Percentiles rank a stretch among this genome's conserved stretches.
These are phyloP conservation scores for Fusarium penzigii DNA, from an alignment of 2,329 filamentous ascomycete genomes.

Conservation along the genomic window DNA sequence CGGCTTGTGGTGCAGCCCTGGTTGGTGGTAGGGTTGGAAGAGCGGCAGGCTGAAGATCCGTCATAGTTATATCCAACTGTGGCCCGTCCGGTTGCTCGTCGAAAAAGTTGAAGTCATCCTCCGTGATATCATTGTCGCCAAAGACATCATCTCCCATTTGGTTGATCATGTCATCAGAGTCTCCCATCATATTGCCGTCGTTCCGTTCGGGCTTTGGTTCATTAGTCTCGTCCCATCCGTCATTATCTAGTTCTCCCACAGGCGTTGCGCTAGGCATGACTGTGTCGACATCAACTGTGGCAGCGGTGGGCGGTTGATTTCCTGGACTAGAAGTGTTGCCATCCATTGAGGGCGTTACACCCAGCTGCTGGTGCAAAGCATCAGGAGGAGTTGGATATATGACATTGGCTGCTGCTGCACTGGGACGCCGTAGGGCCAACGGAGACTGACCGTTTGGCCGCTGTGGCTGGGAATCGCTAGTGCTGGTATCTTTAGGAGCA, in stretches of 20 bases:
- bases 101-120: constrained; percentile 84
- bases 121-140: constrained; percentile 73
- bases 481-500: constrained; percentile 44
- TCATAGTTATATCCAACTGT: constrained; percentile 38
- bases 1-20: constrained; percentile 6
- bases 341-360: constrained; percentile 58
- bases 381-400: constrained; percentile 76
- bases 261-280: constrained; percentile 20
- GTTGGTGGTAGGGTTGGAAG: constrained; percentile 6
- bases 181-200: constrained; percentile 44
- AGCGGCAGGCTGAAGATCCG: constrained; percentile 19
- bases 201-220: constrained; percentile 49
- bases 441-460: constrained; percentile 54
- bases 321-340: constrained; percentile 57
- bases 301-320: constrained; percentile 38
- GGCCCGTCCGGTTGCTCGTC: constrained; percentile 58
- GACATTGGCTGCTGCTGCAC: constrained; percentile 48
- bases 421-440: constrained; percentile 50
- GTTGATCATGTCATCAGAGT: constrained; percentile 64
- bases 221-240: constrained; percentile 36
- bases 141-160: constrained; percentile 71
- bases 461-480: constrained; percentile 43
- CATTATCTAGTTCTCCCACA: constrained; percentile 25
- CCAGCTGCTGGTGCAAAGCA: constrained; percentile 55
- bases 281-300: constrained; percentile 34